These are phyloP conservation scores for Tricholoma terreum DNA, from an alignment of 768 basidiomycete species.

Conservation along the genomic window DNA sequence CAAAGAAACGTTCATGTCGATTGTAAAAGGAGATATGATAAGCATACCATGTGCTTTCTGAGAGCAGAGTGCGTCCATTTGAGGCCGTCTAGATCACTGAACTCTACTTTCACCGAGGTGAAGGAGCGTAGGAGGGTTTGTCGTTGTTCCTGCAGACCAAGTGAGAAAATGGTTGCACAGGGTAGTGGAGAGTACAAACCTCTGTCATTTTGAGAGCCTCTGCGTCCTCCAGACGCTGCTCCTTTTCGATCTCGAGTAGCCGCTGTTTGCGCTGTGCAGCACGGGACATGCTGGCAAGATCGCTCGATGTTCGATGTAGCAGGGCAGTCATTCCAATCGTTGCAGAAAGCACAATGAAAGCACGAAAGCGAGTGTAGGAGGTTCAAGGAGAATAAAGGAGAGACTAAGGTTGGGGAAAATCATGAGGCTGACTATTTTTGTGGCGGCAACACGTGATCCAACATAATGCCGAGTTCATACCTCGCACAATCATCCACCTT, in stretches of 20 bases:
- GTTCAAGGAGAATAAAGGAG: no score
- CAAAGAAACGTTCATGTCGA: not conserved
- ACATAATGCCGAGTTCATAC: no score
- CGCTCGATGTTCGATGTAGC: conserved; percentile 15
- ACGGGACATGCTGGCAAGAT: conserved; percentile 29
- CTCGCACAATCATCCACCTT: no score
- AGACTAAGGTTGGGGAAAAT: no score
- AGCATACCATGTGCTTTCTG: conserved; percentile 17
- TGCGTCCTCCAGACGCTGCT: conserved; percentile 50
- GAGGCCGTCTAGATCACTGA: conserved; percentile 58
- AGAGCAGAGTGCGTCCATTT: conserved; percentile 34
- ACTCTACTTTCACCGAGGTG: conserved; percentile 55
- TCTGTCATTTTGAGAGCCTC: conserved; percentile 59
- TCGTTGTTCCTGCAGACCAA: conserved; percentile 36
- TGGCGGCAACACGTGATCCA: no score
- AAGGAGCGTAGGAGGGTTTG: conserved; percentile 42
- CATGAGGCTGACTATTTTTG: no score
- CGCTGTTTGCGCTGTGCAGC: conserved; percentile 45
- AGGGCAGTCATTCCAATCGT: conserved; percentile 2
- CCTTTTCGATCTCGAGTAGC: conserved; percentile 48
- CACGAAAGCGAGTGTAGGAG: conserved; percentile 1
- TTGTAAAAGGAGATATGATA: not conserved
- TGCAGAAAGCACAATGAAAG: not conserved
- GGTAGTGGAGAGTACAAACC: conserved; percentile 27
- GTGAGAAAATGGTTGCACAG: not conserved